Base-by-base conservation (phyloP, 1,139 yeast species). In the Meyerozyma guilliermondii region DNA sequence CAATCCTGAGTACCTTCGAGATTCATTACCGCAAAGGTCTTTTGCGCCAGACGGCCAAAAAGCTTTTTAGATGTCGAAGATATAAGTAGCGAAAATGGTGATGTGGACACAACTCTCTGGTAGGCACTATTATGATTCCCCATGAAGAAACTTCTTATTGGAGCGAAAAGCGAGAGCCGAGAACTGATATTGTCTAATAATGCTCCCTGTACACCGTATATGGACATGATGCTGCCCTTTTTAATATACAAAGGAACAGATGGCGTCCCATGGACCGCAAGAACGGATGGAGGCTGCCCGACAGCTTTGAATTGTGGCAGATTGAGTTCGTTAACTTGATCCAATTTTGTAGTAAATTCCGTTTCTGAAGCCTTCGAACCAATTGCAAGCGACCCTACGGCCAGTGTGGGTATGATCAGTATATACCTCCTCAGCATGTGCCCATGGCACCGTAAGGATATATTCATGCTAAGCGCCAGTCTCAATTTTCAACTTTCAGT, bases 1-100 rank as follows among this genome's bases (percentile, higher is more conserved):
- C 86, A 81, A 51, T 81, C 87, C 22, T 60, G 60, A 1, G 74
- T 61, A 1, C 87, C 87, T 48, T 81, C 84, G 43, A 81, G 56
- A 5, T 63, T 50, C 30, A 81, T 48, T 35, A 64, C 65, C 10
- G 68, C 69, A 51, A 76, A 72, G 13, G 78, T 62, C 40, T 60
- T 69, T 41, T 5, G 57, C 41, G 14, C 44, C 54, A 24, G 60
- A 47, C 31, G 67, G 48, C 24, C 24, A 5, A 28, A 41, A 33
- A 16, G 17, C 11, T 41, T 30, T n/a, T 46, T 47, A 16, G 45
- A 33, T 8, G 33, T 34, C 9, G 73, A 58, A n/a, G 70, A 60
- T 3, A 75, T 63, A 42, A 78, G 58, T 24, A 74, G 45, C 10
- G 73, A 71, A 40, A 73, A 59, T 10, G 80, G 78, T 5, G 66